Base-by-base conservation (phyloP, 495 filamentous ascomycete species). In the Thermochaetoides thermophila region DNA sequence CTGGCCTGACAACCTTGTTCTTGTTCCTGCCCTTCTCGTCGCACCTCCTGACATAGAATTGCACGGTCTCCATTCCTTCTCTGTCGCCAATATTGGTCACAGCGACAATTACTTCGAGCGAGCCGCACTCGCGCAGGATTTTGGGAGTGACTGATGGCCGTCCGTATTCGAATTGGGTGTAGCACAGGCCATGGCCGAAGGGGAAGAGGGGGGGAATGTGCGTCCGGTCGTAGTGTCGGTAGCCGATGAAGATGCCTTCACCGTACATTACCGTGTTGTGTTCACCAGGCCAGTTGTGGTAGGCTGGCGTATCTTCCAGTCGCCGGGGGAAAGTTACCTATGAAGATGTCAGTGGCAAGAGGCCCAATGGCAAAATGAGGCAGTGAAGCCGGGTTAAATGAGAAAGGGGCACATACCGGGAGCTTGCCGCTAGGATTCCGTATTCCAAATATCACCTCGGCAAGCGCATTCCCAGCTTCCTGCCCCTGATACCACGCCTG, bases 381-480 rank as follows among this genome's bases (percentile, higher is more conserved):
- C 9, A 8, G 13, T 20, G 10, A 17, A 18, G 7, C 13, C 14
- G 12, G 5, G n/a, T 17, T 19, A 12, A n/a, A 2, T 5, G 8
- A 22, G 2, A 10, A 6, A 28, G n/a, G 2, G 11, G 6, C 8
- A 38, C 56, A 38, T 45, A 64, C 75, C 10, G 89, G 89, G 7
- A 96, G 66, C 24, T 81, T 81, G 2, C 89, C 89, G 32, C 79
- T 87, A 5, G 85, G 86, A 48, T 86, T 87, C 14, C 72, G 63
- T 8, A 73, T 66, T 4, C 87, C 89, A 38, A 94, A 89, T 2
- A 97, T 63, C 13, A 95, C 74, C 49, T 94, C 86, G 0, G 73
- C 69, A 9, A 97, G 55, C 1, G 86, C 81, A 39, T 86, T 82
- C 1, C 89, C 89, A 13, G 79, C 84, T 55, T 96, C 87, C 51